Evolutionary conservation across 495 filamentous ascomycete species (phyloP), one percentile per base, ranked within the genome.

Genomic region (Lophiotrema nucula): DNA sequence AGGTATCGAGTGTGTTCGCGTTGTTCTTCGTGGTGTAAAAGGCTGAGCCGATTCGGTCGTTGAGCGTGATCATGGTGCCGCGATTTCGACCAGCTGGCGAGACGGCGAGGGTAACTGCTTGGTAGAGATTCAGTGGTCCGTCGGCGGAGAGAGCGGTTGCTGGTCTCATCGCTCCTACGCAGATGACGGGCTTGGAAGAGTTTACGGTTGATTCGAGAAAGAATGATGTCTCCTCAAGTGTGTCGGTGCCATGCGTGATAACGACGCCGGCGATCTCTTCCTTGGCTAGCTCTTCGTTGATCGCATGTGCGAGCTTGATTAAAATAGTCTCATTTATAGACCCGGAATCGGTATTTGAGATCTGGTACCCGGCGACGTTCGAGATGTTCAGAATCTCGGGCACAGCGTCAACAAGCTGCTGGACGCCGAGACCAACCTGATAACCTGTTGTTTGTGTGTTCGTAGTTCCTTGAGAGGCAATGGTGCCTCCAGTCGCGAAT

Each of bases 191-290:
- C 60, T 80, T 80, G 18, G 62, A 66, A 41, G 75, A 75, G 58
- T 73, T 74, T 42, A 78, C 66, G 1, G 75, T 77, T 1, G 73
- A 66, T 58, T 77, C 74, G 15, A 79, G 58, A 70, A 79, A 80
- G 71, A 79, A 80, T 38, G 76, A 72, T 0, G 76, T 73, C 64
- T 80, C 77, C 51, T 80, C 76, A 21, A 79, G 67, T 0, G 76
- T 77, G 60, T 80, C 77, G 23, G 77, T 80, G 53, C 77, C 76
- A 60, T 80, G 77, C 47, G 77, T 79, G 47, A 80, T 64, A 19
- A 79, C 74, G 3, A 74, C 76, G 16, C 76, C 76, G 35, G 72
- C 64, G 60, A 74, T 74, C 42, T 70, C 69, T 15, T 73, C 70
- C 55, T 74, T 73, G 31, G 74, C 69, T 56, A 78, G 70, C 45